Conservation (phyloP, 2,329 filamentous ascomycete species). For the Aureobasidium musti region DNA sequence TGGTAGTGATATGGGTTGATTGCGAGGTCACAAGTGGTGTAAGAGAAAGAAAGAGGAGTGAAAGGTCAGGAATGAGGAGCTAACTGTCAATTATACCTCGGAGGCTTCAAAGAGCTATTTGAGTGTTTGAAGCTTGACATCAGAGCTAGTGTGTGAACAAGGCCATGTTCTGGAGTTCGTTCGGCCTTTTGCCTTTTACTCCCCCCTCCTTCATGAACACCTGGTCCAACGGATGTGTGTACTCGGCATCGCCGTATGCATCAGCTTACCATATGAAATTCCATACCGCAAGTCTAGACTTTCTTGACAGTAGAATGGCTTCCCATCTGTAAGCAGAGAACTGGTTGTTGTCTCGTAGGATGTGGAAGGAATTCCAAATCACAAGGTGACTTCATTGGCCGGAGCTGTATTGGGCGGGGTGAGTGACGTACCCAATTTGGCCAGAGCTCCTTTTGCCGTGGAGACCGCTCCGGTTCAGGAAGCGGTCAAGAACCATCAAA, state of each 20-base stretch:
- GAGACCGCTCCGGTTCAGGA: background rate
- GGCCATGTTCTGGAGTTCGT: background rate
- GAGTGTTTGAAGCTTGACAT: slow-evolving; percentile 2
- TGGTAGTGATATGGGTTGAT: background rate
- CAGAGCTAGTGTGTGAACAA: background rate
- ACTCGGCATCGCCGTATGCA: background rate
- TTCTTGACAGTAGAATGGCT: background rate
- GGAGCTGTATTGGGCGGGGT: slow-evolving; percentile 11
- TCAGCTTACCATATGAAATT: background rate
- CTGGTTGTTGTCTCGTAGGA: background rate
- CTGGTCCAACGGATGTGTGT: background rate
- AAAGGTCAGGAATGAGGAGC: background rate
- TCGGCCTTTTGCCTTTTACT: background rate
- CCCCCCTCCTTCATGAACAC: background rate
- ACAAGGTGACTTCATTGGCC: background rate
- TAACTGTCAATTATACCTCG: slow-evolving; percentile 12
- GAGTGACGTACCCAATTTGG: slow-evolving; percentile 8
- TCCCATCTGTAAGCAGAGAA: background rate
- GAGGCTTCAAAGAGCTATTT: background rate
- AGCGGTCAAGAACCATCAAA: background rate
- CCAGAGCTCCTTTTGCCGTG: slow-evolving; percentile 14
- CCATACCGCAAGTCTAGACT: background rate
- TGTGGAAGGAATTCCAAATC: slow-evolving; percentile 21
- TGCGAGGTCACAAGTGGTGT: background rate
- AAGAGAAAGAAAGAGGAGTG: background rate